phyloP scores from a whole-genome alignment of 179 eudicot species.

The Silene noctiflora region DNA sequence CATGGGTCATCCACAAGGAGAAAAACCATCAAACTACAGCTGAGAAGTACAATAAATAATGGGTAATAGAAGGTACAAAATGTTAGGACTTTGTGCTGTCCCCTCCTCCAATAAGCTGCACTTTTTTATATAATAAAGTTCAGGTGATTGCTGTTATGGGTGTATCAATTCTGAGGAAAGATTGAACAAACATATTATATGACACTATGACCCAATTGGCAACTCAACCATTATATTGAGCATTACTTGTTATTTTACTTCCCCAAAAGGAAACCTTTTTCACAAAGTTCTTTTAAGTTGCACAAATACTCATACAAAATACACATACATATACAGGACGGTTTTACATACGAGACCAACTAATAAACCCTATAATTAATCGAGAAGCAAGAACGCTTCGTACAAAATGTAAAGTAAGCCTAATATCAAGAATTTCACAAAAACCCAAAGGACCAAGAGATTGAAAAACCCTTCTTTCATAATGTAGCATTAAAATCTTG shows the following conservation, averaged over 20 bases:
- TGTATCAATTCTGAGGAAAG: constrained; percentile 8
- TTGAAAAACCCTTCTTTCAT: too few species aligned
- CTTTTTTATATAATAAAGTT: not conserved
- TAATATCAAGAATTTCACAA: constrained; percentile 3
- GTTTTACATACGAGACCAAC: not conserved
- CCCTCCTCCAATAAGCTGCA: constrained; percentile 10
- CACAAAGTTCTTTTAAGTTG: not conserved
- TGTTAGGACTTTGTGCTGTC: constrained; percentile 13
- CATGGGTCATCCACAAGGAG: not conserved
- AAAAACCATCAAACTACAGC: not conserved
- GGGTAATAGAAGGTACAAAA: not conserved
- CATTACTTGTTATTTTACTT: not conserved
- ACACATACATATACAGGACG: not conserved
- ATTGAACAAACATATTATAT: constrained; percentile 13
- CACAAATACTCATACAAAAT: too few species aligned
- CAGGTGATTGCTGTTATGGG: constrained; percentile 23
- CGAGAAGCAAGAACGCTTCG: too few species aligned
- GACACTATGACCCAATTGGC: not conserved
- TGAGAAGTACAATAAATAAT: not conserved
- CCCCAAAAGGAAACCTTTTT: not conserved
- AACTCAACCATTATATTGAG: not conserved
- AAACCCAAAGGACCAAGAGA: not conserved
- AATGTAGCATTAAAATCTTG: too few species aligned
- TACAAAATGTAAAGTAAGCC: not conserved
- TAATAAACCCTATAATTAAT: too few species aligned